phyloP scores from a whole-genome alignment of 257 asterid genomes.

The Solanum okadae region DNA sequence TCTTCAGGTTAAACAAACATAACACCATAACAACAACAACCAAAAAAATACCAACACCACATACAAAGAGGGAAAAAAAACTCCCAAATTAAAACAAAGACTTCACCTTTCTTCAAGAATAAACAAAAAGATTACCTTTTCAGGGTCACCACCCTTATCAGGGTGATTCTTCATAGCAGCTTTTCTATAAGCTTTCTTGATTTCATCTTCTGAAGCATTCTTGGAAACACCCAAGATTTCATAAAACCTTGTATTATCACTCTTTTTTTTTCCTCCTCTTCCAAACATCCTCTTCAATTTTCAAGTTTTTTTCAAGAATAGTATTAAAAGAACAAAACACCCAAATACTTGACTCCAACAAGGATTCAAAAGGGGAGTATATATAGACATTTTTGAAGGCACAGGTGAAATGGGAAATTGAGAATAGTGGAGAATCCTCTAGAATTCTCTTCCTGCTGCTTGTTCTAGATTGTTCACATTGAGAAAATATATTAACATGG shows the following conservation, averaged over 20 bases:
- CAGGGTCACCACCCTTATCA: slow-evolving; percentile 91
- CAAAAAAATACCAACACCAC: neutral
- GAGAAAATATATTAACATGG: no score
- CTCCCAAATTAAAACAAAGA: neutral
- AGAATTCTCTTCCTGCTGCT: neutral
- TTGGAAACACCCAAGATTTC: slow-evolving; percentile 51
- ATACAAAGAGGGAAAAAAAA: neutral
- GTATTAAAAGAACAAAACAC: neutral
- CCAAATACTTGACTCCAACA: neutral
- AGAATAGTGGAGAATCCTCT: neutral
- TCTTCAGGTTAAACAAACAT: neutral
- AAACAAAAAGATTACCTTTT: slow-evolving; percentile 37
- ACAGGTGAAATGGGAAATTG: neutral
- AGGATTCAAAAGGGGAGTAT: neutral
- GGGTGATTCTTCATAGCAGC: slow-evolving; percentile 88
- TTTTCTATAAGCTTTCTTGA: slow-evolving; percentile 76
- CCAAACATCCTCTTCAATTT: slow-evolving; percentile 41
- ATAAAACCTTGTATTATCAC: slow-evolving; percentile 37
- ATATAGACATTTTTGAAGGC: slow-evolving; percentile 6
- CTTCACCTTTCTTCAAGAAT: neutral
- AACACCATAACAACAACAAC: neutral
- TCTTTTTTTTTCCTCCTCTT: slow-evolving; percentile 41
- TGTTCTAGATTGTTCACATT: neutral
- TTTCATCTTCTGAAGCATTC: slow-evolving; percentile 53
- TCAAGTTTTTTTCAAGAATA: neutral